Evolutionary conservation across 2,329 filamentous ascomycete species (phyloP).

Genomic region (Atkinsonella texensis): DNA sequence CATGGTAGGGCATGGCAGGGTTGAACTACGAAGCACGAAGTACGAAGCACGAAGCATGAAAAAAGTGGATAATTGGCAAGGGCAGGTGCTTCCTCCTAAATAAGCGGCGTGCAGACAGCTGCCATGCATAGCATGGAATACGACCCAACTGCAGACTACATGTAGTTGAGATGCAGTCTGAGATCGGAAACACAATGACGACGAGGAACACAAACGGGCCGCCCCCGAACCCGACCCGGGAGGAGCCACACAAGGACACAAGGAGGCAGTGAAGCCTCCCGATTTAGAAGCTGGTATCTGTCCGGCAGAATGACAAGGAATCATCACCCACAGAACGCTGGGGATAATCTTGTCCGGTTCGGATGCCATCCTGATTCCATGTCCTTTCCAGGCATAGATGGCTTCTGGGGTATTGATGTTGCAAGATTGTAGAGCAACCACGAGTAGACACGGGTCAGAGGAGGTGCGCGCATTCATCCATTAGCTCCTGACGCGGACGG

Average conservation of each 20-base stretch:
- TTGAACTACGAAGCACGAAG: too few species aligned
- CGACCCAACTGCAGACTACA: constrained; percentile 7
- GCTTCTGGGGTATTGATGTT: background rate
- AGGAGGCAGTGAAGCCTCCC: background rate
- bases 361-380: too few species aligned
- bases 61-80: background rate
- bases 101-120: constrained; percentile 2
- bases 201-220: background rate
- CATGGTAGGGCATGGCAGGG: background rate
- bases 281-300: background rate
- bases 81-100: background rate
- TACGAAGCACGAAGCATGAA: too few species aligned
- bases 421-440: background rate
- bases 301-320: background rate
- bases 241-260: background rate
- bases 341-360: too few species aligned
- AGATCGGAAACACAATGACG: constrained; percentile 3
- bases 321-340: too few species aligned
- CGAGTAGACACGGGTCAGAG: background rate
- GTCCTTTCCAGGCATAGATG: too few species aligned
- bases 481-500: background rate
- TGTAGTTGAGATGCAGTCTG: constrained; percentile 1
- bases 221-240: constrained; percentile 1
- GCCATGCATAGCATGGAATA: constrained; percentile 6
- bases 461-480: background rate